Evolutionary conservation across 2,329 filamentous ascomycete genomes (phyloP).

Genomic region (Arthroderma sp.): DNA sequence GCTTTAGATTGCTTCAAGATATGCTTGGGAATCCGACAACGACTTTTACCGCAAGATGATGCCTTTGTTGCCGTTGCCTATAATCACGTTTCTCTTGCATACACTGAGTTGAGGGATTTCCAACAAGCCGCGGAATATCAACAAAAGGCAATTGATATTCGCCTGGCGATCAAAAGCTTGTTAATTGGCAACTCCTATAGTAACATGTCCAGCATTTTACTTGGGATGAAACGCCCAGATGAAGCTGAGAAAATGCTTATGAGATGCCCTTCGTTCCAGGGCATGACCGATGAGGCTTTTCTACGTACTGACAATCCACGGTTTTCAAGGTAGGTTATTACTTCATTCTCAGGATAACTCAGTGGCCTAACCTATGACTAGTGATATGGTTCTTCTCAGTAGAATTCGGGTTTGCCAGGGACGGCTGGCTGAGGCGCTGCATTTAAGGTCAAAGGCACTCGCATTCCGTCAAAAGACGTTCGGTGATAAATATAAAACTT

Average conservation of each 20-base stretch:
- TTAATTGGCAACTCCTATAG: slow-evolving; percentile 28
- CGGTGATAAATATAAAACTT: too few relatives aligned
- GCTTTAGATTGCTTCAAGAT: too few relatives aligned
- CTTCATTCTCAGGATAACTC: too few relatives aligned
- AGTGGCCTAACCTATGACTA: too few relatives aligned
- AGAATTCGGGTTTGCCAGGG: too few relatives aligned
- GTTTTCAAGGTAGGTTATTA: too few relatives aligned
- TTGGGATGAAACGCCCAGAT: slow-evolving; percentile 22
- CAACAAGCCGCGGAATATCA: slow-evolving; percentile 18
- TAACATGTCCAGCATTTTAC: slow-evolving; percentile 24
- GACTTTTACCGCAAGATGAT: neutral
- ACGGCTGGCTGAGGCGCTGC: too few relatives aligned
- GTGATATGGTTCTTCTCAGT: too few relatives aligned
- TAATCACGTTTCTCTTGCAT: slow-evolving; percentile 20
- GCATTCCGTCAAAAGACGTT: too few relatives aligned
- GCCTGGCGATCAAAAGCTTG: slow-evolving; percentile 18
- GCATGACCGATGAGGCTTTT: slow-evolving; percentile 22
- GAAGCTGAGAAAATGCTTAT: slow-evolving; percentile 24
- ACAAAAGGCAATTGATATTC: slow-evolving; percentile 20
- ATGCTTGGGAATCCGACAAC: too few relatives aligned
- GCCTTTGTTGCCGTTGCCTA: slow-evolving; percentile 2
- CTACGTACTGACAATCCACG: too few relatives aligned
- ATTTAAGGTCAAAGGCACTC: too few relatives aligned
- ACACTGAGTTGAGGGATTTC: slow-evolving; percentile 22
- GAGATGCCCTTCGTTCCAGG: slow-evolving; percentile 21